Evolutionary conservation across 805 yeast genomes (phyloP).

Genomic region (Groenewaldozyma tartarivorans): DNA sequence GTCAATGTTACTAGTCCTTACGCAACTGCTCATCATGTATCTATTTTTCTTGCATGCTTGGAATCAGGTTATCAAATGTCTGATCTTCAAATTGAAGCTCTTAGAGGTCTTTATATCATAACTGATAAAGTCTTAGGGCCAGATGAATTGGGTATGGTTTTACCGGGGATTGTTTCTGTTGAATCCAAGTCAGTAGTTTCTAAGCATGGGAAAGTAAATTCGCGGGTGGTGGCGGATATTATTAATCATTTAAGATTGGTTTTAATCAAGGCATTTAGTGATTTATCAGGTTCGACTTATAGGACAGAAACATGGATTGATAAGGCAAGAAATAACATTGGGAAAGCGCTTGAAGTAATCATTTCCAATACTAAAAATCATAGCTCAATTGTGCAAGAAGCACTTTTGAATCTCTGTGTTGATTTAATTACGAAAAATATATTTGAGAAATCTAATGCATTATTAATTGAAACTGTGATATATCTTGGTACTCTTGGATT

Average conservation of each 20-base stretch:
- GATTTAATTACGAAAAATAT: no score
- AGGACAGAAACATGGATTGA: conserved; percentile 47
- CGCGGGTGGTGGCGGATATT: conserved; percentile 12
- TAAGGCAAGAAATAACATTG: conserved; percentile 43
- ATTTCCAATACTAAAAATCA: not conserved
- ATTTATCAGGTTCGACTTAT: conserved; percentile 12
- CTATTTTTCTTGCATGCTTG: conserved; percentile 17
- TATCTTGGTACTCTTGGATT: conserved; percentile 14
- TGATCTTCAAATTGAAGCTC: conserved; percentile 16
- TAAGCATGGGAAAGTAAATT: conserved; percentile 16
- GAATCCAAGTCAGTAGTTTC: conserved; percentile 20
- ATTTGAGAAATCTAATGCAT: no score
- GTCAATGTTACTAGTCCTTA: not conserved
- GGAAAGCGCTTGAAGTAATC: conserved; percentile 30
- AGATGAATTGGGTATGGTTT: conserved; percentile 20
- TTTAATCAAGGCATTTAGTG: conserved; percentile 13
- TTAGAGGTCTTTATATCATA: conserved; percentile 13
- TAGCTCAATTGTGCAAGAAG: not conserved
- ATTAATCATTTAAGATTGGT: conserved; percentile 14
- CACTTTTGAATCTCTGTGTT: not conserved
- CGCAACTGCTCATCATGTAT: conserved; percentile 15
- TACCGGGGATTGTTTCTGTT: conserved; percentile 27
- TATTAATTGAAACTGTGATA: conserved; percentile 31
- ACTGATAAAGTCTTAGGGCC: conserved; percentile 6
- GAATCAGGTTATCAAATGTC: conserved; percentile 12